phyloP scores from a whole-genome alignment of 169 alveolate species.

The Plasmodium billcollinsi region DNA sequence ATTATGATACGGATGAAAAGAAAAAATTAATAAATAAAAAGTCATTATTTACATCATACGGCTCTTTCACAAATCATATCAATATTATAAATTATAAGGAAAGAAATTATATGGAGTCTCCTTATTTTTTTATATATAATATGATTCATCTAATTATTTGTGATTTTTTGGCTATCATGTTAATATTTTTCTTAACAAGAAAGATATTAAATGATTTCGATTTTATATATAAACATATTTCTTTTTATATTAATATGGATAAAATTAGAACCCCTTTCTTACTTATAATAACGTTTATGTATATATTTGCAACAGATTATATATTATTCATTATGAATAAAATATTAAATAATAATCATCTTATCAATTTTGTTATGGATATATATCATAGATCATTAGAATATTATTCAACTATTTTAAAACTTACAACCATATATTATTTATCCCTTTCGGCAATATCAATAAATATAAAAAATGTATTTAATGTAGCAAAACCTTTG shows the following conservation, averaged over 20 bases:
- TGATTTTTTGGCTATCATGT: constrained; percentile 32
- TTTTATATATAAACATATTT: constrained; percentile 1
- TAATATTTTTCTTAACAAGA: constrained; percentile 21
- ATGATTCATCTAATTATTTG: constrained; percentile 8
- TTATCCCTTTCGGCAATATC: constrained; percentile 44
- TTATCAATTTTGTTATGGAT: constrained; percentile 5
- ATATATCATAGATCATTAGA: constrained; percentile 35
- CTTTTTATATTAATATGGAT: constrained; percentile 5
- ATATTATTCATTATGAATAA: neutral
- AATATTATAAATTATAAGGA: neutral
- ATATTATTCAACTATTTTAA: constrained; percentile 51
- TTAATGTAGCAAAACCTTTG: constrained; percentile 12
- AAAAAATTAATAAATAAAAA: neutral
- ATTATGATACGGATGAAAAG: neutral
- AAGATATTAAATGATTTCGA: constrained; percentile 18
- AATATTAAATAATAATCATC: neutral
- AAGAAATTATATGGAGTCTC: neutral
- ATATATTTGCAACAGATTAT: constrained; percentile 8
- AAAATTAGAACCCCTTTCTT: constrained; percentile 28
- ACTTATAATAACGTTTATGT: constrained; percentile 24
- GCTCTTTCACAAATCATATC: constrained; percentile 22
- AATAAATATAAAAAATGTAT: constrained; percentile 26
- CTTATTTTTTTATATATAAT: neutral
- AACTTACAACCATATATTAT: constrained; percentile 42
- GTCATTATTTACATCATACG: neutral